phyloP scores from a whole-genome alignment of 2,329 filamentous ascomycete species.

The Colletotrichum falcatum region DNA sequence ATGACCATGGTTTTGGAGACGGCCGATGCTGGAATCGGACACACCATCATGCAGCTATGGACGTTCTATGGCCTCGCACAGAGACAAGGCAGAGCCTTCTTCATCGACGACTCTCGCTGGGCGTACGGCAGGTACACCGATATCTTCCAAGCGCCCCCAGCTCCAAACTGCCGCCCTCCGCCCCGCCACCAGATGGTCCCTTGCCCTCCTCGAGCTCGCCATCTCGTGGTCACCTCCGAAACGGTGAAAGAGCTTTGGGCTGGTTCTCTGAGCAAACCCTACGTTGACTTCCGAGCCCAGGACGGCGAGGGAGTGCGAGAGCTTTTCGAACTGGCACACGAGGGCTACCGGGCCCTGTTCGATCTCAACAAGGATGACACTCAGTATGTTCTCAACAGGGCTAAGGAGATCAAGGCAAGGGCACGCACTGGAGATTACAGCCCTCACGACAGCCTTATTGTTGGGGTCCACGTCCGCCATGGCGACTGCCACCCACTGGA shows the following conservation, averaged over 20 bases:
- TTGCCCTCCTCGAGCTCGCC: conserved; percentile 80
- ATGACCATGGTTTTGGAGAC: conserved; percentile 83
- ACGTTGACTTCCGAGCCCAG: conserved; percentile 65
- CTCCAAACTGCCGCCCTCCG: conserved; percentile 75
- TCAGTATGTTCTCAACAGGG: conserved; percentile 71
- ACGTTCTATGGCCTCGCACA: conserved; percentile 84
- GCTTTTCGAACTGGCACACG: conserved; percentile 75
- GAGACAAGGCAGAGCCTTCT: conserved; percentile 80
- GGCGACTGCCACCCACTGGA: conserved; percentile 84
- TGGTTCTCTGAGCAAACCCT: conserved; percentile 59
- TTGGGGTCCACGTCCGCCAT: conserved; percentile 84
- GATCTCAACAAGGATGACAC: conserved; percentile 74
- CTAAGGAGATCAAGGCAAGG: conserved; percentile 65
- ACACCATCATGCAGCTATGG: conserved; percentile 83
- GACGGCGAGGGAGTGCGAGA: conserved; percentile 58
- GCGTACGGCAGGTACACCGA: conserved; percentile 80
- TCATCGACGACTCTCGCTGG: conserved; percentile 87
- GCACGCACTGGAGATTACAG: conserved; percentile 56
- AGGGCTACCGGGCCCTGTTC: conserved; percentile 81
- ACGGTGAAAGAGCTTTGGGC: conserved; percentile 76
- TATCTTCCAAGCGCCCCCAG: conserved; percentile 77
- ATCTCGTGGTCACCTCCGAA: conserved; percentile 78
- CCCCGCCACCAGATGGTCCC: conserved; percentile 82
- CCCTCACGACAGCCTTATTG: conserved; percentile 63
- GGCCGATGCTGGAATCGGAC: conserved; percentile 80